A percentile compares a stretch with the other conserved stretches of the same genome.
Evolutionary conservation across 2,329 filamentous ascomycete genomes (phyloP).

Genomic region (Xylariaceae sp.): DNA sequence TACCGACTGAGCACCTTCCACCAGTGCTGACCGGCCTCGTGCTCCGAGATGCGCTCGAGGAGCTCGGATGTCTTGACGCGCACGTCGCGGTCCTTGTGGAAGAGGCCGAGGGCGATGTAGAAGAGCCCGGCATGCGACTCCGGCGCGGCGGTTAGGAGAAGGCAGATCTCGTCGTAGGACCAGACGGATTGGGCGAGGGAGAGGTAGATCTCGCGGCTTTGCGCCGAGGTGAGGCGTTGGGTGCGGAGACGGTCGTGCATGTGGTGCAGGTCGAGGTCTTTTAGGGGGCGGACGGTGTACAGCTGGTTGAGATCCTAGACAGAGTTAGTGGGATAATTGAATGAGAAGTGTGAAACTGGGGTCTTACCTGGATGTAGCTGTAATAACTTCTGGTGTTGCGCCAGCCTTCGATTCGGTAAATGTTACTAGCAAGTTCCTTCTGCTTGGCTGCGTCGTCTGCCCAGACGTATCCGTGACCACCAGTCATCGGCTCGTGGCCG

Average conservation of each 20-base stretch:
- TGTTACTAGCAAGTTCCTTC: slow-evolving; percentile 84
- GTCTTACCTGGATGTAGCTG: slow-evolving; percentile 78
- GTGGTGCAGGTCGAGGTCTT: slow-evolving; percentile 82
- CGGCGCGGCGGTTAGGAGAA: slow-evolving; percentile 74
- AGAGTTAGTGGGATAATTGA: slow-evolving; percentile 26
- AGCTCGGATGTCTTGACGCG: slow-evolving; percentile 71
- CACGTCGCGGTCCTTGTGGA: slow-evolving; percentile 81
- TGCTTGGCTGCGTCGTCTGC: slow-evolving; percentile 72
- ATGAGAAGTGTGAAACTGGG: too few species aligned
- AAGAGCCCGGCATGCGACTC: slow-evolving; percentile 86
- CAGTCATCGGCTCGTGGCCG: slow-evolving; percentile 55
- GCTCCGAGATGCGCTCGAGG: slow-evolving; percentile 73
- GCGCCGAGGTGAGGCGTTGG: slow-evolving; percentile 68
- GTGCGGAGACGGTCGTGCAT: slow-evolving; percentile 86
- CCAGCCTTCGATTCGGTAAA: slow-evolving; percentile 93
- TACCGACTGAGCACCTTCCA: slow-evolving; percentile 84
- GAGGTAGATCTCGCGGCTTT: slow-evolving; percentile 80
- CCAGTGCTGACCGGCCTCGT: slow-evolving; percentile 90
- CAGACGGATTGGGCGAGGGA: slow-evolving; percentile 70
- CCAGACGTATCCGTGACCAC: slow-evolving; percentile 95
- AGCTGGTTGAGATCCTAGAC: slow-evolving; percentile 58
- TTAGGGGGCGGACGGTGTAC: slow-evolving; percentile 62
- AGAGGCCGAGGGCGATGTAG: slow-evolving; percentile 83
- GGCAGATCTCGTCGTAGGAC: slow-evolving; percentile 78
- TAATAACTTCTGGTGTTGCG: slow-evolving; percentile 93